phyloP scores from a whole-genome alignment of 2,329 filamentous ascomycete species.

The Stachybotrys echinatus region DNA sequence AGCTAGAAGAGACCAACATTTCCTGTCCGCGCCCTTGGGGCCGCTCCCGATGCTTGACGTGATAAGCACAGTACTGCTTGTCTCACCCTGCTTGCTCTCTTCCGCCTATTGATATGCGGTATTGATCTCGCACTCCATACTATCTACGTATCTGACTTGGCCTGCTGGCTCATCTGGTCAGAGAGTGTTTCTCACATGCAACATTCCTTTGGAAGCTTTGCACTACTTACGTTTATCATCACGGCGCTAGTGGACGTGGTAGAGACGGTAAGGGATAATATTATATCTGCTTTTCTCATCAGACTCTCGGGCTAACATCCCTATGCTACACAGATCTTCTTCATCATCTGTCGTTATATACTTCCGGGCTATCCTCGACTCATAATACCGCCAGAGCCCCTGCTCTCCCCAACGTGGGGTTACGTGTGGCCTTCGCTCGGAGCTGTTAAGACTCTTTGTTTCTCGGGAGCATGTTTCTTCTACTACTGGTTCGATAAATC shows the following conservation, averaged over 20 bases:
- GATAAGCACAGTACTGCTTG: neutral
- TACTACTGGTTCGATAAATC: neutral
- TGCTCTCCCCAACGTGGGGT: neutral
- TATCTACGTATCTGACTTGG: neutral
- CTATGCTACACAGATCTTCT: neutral
- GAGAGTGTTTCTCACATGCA: neutral
- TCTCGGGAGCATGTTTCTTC: neutral
- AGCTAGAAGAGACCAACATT: too few species aligned
- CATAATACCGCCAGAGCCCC: neutral
- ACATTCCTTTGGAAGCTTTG: neutral
- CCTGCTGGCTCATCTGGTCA: neutral
- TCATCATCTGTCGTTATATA: neutral
- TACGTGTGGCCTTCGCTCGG: neutral
- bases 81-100: neutral
- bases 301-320: neutral
- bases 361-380: neutral
- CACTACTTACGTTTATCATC: neutral
- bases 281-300: neutral
- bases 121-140: neutral
- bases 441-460: neutral
- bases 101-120: neutral
- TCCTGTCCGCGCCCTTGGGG: too few species aligned
- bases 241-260: neutral
- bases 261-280: neutral
- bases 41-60: too few species aligned